Evolutionary conservation across 768 basidiomycete genomes (phyloP).

Genomic region (Rhodotorula toruloides): DNA sequence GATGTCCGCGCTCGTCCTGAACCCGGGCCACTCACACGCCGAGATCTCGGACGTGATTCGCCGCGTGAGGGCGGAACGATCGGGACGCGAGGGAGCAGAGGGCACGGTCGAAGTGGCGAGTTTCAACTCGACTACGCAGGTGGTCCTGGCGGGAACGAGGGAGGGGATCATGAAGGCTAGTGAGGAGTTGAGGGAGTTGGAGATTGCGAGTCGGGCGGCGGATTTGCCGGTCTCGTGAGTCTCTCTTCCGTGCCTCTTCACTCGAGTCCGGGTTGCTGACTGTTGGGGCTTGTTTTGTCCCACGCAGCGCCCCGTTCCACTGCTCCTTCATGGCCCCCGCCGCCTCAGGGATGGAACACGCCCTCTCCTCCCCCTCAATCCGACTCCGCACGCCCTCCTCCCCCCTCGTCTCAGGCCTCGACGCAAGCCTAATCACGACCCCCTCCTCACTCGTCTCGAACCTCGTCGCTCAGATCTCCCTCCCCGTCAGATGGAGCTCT

Average conservation of each 20-base stretch:
- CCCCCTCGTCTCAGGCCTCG: constrained; percentile 40
- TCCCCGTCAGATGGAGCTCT: constrained; percentile 41
- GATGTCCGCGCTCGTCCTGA: constrained; percentile 43
- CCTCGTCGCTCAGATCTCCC: constrained; percentile 41
- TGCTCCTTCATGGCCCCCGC: constrained; percentile 43
- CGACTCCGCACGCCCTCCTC: constrained; percentile 27
- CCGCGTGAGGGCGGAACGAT: constrained; percentile 12
- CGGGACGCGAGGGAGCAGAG: constrained; percentile 13
- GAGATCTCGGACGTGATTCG: constrained; percentile 36
- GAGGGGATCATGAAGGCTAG: constrained; percentile 41
- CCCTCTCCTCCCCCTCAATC: constrained; percentile 32
- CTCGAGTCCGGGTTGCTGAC: background rate
- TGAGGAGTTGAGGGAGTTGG: constrained; percentile 35
- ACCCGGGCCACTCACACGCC: constrained; percentile 35
- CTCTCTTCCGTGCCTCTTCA: background rate
- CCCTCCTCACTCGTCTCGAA: constrained; percentile 39
- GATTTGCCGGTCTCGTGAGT: constrained; percentile 41
- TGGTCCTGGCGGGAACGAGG: constrained; percentile 41
- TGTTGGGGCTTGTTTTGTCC: background rate
- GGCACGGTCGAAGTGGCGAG: constrained; percentile 43
- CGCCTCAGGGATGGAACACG: constrained; percentile 37
- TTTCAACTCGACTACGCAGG: constrained; percentile 42
- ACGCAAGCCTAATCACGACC: constrained; percentile 36
- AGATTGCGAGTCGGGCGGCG: constrained; percentile 40
- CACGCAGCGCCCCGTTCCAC: constrained; percentile 40